Evolutionary conservation across 169 alveolate species (phyloP).

Genomic region (Plasmodium fragile): DNA sequence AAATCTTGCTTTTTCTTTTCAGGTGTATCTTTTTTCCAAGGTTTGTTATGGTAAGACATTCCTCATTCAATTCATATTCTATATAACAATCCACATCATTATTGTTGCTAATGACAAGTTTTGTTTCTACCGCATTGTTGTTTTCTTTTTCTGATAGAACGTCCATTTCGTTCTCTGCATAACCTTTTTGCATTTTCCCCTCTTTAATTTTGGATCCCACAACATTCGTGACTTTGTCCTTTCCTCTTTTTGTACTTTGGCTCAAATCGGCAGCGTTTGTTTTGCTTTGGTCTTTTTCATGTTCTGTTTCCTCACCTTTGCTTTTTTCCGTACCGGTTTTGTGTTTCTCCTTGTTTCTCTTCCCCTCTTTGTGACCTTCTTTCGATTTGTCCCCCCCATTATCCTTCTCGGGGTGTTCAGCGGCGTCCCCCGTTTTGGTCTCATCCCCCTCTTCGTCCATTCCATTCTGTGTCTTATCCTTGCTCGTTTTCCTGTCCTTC

Average conservation of each 20-base stretch:
- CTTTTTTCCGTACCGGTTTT: neutral
- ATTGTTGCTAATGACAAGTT: conserved; percentile 47
- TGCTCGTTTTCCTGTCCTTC: neutral
- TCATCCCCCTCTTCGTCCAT: neutral
- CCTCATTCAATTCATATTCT: conserved; percentile 59
- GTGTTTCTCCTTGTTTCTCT: neutral
- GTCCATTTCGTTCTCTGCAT: conserved; percentile 12
- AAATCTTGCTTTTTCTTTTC: conserved; percentile 21
- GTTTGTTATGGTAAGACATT: conserved; percentile 28
- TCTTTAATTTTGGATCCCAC: neutral
- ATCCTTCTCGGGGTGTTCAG: neutral
- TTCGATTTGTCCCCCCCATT: neutral
- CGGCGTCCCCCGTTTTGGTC: neutral
- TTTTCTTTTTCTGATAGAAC: conserved; percentile 1
- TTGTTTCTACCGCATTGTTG: conserved; percentile 16
- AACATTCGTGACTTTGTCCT: neutral
- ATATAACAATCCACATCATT: conserved; percentile 66
- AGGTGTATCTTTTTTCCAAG: conserved; percentile 18
- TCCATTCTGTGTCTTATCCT: neutral
- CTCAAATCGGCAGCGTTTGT: neutral
- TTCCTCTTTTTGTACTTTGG: neutral
- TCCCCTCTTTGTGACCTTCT: neutral
- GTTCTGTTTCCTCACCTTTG: neutral
- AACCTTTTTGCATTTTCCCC: neutral
- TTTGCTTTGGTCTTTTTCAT: conserved; percentile 8